Evolutionary conservation across 192 early-diverging fungal species (phyloP), one percentile per base, ranked within the genome.

Genomic region (Globomyces pollinis-pini): DNA sequence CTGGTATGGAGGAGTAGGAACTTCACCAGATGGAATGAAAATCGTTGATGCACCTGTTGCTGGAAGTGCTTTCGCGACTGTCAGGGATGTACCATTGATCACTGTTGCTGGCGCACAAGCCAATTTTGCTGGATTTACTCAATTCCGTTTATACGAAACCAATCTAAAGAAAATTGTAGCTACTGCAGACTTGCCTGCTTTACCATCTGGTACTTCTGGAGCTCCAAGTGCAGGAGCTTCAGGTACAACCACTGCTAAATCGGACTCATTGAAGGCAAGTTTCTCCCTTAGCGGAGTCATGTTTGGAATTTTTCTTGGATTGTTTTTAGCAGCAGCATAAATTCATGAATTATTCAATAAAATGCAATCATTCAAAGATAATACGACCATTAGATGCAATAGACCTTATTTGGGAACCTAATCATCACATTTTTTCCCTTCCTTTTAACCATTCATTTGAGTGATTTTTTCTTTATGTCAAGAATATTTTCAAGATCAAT

Each of bases 71-170:
- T 54, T 54, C 38, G 7, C 55, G 3, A 41, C 29, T 6, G 24
- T 24, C 55, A 9, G 18, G 3, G 39, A 34, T 12, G 38, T 57
- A 12, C 26, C 55, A 28, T 44, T 57, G 21, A 41, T 18, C 21
- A 36, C 38, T n/a, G 31, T 24, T n/a, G 55, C 55, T 39, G 55
- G 55, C 32, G 38, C 32, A 5, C 55, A 57, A 44, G 55, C 32
- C 28, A 57, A 33, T 20, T 57, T 57, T 18, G 31, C 16, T 15
- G 32, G n/a, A n/a, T 57, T 57, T 18, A 57, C 23, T 39, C 38
- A 57, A 44, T 15, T 57, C 38, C 23, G 55, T 39, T 16, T 57
- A 15, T 57, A 39, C 39, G 23, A 33, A 15, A 15, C 24, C 7
- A 29, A n/a, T 21, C 21, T 2, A 36, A 57, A 57, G 23, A 26